Base-by-base conservation (phyloP, 1,284 basidiomycete genomes). In the Apiotrichum veenhuisii region DNA sequence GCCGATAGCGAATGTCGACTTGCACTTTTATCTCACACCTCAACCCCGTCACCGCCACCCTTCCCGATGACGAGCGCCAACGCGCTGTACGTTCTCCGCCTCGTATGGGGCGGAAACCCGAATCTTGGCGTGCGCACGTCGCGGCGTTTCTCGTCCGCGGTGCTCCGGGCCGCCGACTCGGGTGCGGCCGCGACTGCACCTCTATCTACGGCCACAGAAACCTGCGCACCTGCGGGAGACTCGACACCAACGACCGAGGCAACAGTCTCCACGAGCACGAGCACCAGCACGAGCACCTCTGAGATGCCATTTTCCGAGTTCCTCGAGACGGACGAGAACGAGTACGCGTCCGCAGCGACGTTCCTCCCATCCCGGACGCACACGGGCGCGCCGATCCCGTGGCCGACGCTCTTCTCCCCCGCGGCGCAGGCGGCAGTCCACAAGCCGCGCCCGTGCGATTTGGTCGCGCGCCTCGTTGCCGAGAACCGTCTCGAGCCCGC, bases 351-450 rank as follows among this genome's bases (percentile, higher is more conserved):
- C 0, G 68, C 64, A 0, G 45, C 50, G 11, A 54, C 66, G 18
- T 50, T 63, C 17, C 61, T 72, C 3, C 70, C 72, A n/a, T 27
- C 50, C 4, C 50, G 55, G 10, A 37, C 44, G 26, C 23, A 33
- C 0, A 26, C 41, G 7, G 36, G 50, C 18, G 50, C 61, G 2
- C 68, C 68, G 7, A 66, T 72, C 33, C 67, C 69, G 14, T 74
- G 71, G 71, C 71, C 72, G 12, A 72, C 68, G 2, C 30, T 73
- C 20, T 73, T 70, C 33, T 12, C 40, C 20, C 17, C 20, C 38
- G 41, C 41, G 30, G 44, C 44, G 17, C 38, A 46, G 18, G 22
- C 51, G 5, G 43, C 43, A 22, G n/a, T n/a, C n/a, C 42, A 52
- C 18, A 47, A 54, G 20, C 56, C 30, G 33, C 54, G 56, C 43